Percentiles rank a stretch among this genome's conserved stretches.
phyloP scores from a whole-genome alignment of 495 filamentous ascomycete genomes.

The Aspergillus bridgeri region DNA sequence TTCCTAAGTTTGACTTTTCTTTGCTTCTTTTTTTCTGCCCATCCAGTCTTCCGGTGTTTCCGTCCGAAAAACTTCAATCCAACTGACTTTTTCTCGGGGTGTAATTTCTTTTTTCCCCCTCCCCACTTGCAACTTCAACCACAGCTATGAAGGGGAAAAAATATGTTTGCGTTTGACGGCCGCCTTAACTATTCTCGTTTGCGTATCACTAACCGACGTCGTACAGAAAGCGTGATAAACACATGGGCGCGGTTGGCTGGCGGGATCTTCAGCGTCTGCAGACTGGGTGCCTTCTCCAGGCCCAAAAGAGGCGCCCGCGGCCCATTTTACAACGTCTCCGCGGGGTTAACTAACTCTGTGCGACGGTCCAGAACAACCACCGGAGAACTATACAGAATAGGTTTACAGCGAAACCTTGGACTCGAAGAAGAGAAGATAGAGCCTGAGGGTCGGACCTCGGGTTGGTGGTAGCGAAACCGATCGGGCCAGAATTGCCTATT shows the following conservation, averaged over 20 bases:
- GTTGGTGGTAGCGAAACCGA: background rate
- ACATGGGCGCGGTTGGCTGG: constrained; percentile 3
- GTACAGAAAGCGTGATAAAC: constrained; percentile 11
- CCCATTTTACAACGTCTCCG: background rate
- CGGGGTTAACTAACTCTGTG: background rate
- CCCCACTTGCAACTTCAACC: background rate
- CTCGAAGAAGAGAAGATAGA: background rate
- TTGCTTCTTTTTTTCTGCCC: background rate
- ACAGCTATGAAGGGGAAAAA: too few relatives aligned
- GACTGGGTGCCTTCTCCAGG: background rate
- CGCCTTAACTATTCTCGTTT: constrained; percentile 2
- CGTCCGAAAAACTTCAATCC: background rate
- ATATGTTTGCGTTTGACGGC: too few relatives aligned
- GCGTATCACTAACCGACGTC: constrained; percentile 7
- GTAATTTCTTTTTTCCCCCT: too few relatives aligned
- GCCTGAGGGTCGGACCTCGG: background rate
- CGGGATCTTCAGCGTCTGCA: background rate
- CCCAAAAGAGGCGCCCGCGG: background rate
- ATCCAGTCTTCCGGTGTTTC: background rate
- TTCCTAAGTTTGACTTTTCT: background rate
- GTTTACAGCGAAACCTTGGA: background rate
- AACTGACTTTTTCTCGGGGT: too few relatives aligned
- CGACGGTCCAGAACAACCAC: background rate
- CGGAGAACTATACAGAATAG: background rate
- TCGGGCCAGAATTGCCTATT: background rate